Base-by-base conservation (phyloP, 192 early-diverging fungal species). In the Coemansia sp. region DNA sequence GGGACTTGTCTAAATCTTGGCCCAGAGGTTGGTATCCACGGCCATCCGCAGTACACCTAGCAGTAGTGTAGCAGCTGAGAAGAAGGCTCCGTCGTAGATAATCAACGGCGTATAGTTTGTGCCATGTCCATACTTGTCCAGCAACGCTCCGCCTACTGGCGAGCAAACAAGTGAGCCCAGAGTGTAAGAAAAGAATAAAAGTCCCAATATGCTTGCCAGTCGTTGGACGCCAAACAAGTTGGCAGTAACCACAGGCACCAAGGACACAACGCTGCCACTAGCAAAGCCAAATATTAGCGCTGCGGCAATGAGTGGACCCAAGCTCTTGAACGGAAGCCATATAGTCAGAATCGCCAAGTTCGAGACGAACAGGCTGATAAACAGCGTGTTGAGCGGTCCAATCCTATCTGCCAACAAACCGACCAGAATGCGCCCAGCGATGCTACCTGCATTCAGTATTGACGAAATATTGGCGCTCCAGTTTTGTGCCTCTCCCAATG, bases 401-500 rank as follows among this genome's bases (percentile, higher is more conserved):
- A 82, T 52, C 2, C 31, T 27, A 15, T 71, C 72, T 18, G 68
- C 80, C 27, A 70, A 13, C 12, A 74, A 10, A 0, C 80, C 80
- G 2, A 66, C 74, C 2, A 60, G 27, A 24, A 83, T 51, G 8
- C 80, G 46, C 1, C 80, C 80, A 42, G 60, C 41, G 11, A 74
- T 67, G 61, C 70, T 61, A 11, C 55, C 27, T 27, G 44, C 82
- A 54, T 76, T 84, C 7, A 84, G 15, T 36, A 84, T 75, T 38
- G 77, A 70, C 4, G 72, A 70, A 13, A 84, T 71, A 16, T 60
- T 79, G 63, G 77, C 62, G 18, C 79, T 68, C 79, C 75, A 77
- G 11, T 27, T 24, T 1, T 55, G 40, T 5, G 59, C 7, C 64
- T 31, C 24, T 10, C 34, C 31, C 0, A 80, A 15, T 16, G 62